Percentiles rank a stretch among this genome's conserved stretches.
Conservation (phyloP, 495 filamentous ascomycete species). For the Aspergillus indologenus region DNA sequence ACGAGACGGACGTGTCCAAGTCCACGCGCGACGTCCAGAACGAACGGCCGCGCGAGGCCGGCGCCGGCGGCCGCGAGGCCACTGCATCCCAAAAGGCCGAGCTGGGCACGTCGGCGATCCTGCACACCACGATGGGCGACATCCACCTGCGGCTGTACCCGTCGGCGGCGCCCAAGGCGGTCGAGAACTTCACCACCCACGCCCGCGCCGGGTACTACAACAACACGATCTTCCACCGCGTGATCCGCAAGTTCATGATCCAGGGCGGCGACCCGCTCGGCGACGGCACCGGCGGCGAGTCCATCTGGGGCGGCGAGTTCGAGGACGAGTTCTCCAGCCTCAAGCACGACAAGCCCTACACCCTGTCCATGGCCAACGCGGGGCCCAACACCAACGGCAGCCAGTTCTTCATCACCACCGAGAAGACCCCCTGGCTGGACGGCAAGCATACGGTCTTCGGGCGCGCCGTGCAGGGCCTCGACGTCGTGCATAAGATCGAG, state of each 20-base stretch:
- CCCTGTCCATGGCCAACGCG: slow-evolving; percentile 95
- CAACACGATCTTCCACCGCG: slow-evolving; percentile 92
- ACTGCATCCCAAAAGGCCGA: slow-evolving; percentile 56
- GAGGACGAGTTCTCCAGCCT: slow-evolving; percentile 90
- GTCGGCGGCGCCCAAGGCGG: slow-evolving; percentile 85
- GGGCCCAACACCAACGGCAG: slow-evolving; percentile 76
- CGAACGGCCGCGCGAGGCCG: slow-evolving; percentile 67
- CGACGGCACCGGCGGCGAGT: slow-evolving; percentile 93
- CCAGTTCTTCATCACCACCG: slow-evolving; percentile 98
- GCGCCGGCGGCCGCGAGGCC: slow-evolving; percentile 35
- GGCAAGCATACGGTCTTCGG: slow-evolving; percentile 97
- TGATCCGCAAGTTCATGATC: slow-evolving; percentile 99
- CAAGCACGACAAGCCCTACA: slow-evolving; percentile 95
- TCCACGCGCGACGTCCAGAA: slow-evolving; percentile 89
- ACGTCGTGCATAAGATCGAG: slow-evolving; percentile 97
- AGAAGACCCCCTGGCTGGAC: slow-evolving; percentile 95
- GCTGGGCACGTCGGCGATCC: slow-evolving; percentile 71
- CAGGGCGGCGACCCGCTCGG: slow-evolving; percentile 87
- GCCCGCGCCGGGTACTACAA: slow-evolving; percentile 90
- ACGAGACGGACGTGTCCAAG: slow-evolving; percentile 79
- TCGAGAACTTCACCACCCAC: slow-evolving; percentile 98
- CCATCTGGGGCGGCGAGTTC: slow-evolving; percentile 95
- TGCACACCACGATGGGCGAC: slow-evolving; percentile 93
- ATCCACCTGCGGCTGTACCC: slow-evolving; percentile 94
- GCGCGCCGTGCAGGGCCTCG: slow-evolving; percentile 79